Conservation (phyloP, 2,329 filamentous ascomycete genomes). For the Chaetomium strumarium region DNA sequence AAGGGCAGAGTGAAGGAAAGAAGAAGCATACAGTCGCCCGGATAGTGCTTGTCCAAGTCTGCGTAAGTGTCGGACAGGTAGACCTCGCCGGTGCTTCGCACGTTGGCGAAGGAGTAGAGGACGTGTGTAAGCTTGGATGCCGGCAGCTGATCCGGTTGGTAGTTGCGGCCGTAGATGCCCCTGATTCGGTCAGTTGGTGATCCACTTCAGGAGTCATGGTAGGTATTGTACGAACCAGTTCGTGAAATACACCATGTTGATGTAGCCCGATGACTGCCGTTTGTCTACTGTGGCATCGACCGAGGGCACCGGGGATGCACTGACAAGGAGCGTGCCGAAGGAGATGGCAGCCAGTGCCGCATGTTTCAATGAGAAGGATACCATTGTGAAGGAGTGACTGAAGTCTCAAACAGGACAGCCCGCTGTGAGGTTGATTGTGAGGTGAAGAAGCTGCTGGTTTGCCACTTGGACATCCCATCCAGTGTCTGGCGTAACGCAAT, state of each 20-base stretch:
- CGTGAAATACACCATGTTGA: conserved; percentile 43
- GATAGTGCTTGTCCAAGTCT: conserved; percentile 68
- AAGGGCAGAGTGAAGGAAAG: background rate
- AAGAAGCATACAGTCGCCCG: conserved; percentile 50
- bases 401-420: too few relatives aligned
- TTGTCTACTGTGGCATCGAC: background rate
- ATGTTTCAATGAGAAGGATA: background rate
- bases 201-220: too few relatives aligned
- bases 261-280: conserved; percentile 27
- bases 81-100: conserved; percentile 66
- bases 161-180: conserved; percentile 55
- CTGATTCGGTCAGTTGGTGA: conserved; percentile 4
- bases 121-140: conserved; percentile 68
- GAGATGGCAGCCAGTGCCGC: conserved; percentile 16
- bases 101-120: conserved; percentile 75
- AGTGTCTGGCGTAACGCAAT: too few relatives aligned
- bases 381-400: too few relatives aligned
- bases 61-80: conserved; percentile 63
- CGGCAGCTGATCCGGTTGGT: conserved; percentile 65
- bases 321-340: conserved; percentile 9
- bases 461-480: too few relatives aligned
- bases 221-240: conserved; percentile 39
- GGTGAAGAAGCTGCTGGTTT: too few relatives aligned
- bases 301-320: conserved; percentile 6
- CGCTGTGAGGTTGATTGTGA: too few relatives aligned